Evolutionary conservation across 2,329 filamentous ascomycete genomes (phyloP).

Genomic region (Parascedosporium putredinis): DNA sequence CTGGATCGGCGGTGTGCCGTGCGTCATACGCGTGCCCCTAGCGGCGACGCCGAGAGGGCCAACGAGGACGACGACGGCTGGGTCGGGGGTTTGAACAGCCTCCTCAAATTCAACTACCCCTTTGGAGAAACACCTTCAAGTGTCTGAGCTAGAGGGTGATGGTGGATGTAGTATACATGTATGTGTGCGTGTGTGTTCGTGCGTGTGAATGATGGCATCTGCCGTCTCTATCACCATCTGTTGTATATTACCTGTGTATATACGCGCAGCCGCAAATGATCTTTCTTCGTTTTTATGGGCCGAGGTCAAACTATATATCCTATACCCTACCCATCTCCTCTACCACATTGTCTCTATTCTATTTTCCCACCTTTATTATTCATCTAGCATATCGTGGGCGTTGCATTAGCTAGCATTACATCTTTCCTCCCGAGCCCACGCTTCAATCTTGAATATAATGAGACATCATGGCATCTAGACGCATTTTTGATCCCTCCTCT

Average conservation of each 20-base stretch:
- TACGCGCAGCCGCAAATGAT: too few relatives aligned
- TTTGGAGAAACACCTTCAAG: slow-evolving; percentile 49
- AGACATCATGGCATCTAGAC: background rate
- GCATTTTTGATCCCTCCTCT: too few relatives aligned
- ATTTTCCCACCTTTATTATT: too few relatives aligned
- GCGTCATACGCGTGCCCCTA: slow-evolving; percentile 60
- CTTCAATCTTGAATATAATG: background rate
- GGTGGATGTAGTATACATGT: background rate
- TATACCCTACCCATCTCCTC: too few relatives aligned
- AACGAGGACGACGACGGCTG: slow-evolving; percentile 76
- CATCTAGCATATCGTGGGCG: too few relatives aligned
- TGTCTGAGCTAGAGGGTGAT: background rate
- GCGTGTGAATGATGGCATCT: background rate
- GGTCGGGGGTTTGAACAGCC: slow-evolving; percentile 86
- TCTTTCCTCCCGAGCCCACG: background rate
- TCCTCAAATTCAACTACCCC: slow-evolving; percentile 95
- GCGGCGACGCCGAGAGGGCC: slow-evolving; percentile 21
- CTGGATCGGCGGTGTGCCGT: slow-evolving; percentile 77
- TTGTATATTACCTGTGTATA: background rate
- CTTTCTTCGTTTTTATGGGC: too few relatives aligned
- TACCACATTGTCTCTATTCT: too few relatives aligned
- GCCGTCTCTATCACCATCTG: background rate
- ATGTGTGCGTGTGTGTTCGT: too few relatives aligned
- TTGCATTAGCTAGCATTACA: too few relatives aligned
- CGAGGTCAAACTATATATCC: too few relatives aligned